A percentile compares a stretch with the other conserved stretches of the same genome.
These are phyloP conservation scores for Nyssa sinensis DNA, from an alignment of 148 eudicot species.

Conservation along the genomic window DNA sequence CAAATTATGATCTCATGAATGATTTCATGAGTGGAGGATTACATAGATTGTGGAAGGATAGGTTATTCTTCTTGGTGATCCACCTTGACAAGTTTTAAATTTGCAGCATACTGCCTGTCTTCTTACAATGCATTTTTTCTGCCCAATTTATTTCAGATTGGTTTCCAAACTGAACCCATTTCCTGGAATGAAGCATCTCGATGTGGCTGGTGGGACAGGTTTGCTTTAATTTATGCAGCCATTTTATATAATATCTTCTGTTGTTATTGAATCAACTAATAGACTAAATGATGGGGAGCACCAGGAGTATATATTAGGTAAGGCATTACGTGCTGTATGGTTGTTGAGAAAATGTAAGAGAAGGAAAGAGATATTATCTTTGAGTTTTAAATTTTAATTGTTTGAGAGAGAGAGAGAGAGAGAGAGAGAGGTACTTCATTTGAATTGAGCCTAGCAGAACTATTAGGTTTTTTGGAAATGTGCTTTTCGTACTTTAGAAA, in stretches of 20 bases:
- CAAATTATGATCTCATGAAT: constrained; percentile 91
- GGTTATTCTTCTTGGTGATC: constrained; percentile 39
- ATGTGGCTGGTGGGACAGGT: constrained; percentile 99
- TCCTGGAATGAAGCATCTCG: constrained; percentile 98
- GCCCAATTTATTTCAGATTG: constrained; percentile 43
- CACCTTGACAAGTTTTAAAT: constrained; percentile 3
- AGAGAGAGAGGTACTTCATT: too few species aligned
- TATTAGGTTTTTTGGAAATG: too few species aligned
- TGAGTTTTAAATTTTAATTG: too few species aligned
- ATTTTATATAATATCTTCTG: neutral
- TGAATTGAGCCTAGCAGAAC: too few species aligned
- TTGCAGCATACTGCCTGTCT: constrained; percentile 5
- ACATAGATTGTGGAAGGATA: constrained; percentile 93
- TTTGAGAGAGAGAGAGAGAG: too few species aligned
- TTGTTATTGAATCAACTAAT: neutral
- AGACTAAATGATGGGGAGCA: neutral
- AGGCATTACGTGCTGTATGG: too few species aligned
- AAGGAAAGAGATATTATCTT: too few species aligned
- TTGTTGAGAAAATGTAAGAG: too few species aligned
- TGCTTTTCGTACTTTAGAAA: too few species aligned
- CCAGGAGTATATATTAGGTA: neutral
- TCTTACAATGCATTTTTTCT: constrained; percentile 2
- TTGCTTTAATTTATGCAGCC: neutral
- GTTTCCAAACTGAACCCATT: constrained; percentile 87
- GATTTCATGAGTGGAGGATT: constrained; percentile 92